phyloP scores from a whole-genome alignment of 2,329 filamentous ascomycete species.

The Xylariaceae sp. region DNA sequence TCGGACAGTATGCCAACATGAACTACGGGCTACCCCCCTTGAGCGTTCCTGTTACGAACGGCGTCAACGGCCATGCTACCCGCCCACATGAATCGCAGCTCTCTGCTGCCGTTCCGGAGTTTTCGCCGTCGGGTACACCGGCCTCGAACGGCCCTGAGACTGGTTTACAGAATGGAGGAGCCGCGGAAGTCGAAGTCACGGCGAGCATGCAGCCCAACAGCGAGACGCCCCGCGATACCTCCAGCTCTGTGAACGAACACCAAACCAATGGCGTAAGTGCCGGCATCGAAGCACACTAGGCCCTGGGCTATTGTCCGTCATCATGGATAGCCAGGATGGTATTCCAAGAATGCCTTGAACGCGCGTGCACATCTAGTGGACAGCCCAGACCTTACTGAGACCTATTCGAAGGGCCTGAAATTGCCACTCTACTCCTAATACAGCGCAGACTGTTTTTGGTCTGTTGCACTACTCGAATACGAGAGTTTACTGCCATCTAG shows the following conservation, averaged over 20 bases:
- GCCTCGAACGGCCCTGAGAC: constrained; percentile 13
- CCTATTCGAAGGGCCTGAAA: too few relatives aligned
- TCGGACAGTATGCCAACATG: constrained; percentile 30
- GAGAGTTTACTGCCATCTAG: too few relatives aligned
- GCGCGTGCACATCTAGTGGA: too few relatives aligned
- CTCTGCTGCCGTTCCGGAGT: constrained; percentile 60
- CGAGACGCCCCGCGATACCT: constrained; percentile 3
- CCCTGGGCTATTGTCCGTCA: too few relatives aligned
- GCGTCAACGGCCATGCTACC: constrained; percentile 24
- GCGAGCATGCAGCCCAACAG: constrained; percentile 8
- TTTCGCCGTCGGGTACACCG: constrained; percentile 38
- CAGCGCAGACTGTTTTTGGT: too few relatives aligned
- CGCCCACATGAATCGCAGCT: constrained; percentile 43
- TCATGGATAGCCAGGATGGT: too few relatives aligned
- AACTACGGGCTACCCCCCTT: constrained; percentile 21
- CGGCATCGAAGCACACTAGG: not conserved
- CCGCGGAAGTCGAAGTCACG: not conserved
- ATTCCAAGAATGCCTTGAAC: too few relatives aligned
- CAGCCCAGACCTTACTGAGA: too few relatives aligned
- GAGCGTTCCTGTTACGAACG: constrained; percentile 17
- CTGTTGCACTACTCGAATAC: too few relatives aligned
- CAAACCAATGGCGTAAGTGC: constrained; percentile 8
- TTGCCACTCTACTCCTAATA: too few relatives aligned
- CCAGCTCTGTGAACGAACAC: constrained; percentile 1
- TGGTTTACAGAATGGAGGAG: constrained; percentile 2